Conservation (phyloP, 2,329 filamentous ascomycete genomes). For the Diaporthe amygdali region DNA sequence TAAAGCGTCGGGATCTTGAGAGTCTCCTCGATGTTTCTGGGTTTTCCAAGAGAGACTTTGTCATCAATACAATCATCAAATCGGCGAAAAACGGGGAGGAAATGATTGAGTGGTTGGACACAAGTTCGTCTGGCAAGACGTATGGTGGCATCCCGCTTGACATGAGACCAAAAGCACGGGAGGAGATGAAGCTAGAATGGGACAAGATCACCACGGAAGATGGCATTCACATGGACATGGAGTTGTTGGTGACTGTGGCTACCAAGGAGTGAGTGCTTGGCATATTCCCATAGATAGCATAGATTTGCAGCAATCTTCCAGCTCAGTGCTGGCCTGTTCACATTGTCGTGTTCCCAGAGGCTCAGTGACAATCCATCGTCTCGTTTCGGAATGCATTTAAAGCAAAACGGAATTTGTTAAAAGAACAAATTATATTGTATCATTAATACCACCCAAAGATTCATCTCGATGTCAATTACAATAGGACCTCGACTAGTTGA, state of each 20-base stretch:
- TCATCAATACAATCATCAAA: constrained; percentile 34
- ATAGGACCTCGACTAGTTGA: no score
- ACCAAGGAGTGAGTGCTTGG: not conserved
- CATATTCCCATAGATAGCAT: not conserved
- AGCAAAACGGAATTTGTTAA: no score
- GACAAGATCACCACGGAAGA: constrained; percentile 32
- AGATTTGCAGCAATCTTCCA: not conserved
- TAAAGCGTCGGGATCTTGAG: constrained; percentile 31
- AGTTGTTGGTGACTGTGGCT: constrained; percentile 29
- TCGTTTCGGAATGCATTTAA: not conserved
- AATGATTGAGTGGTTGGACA: constrained; percentile 38
- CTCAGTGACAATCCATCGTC: no score
- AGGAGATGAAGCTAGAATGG: constrained; percentile 37
- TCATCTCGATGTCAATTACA: not conserved
- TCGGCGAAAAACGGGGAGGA: constrained; percentile 22
- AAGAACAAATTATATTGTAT: not conserved
- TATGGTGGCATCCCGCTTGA: constrained; percentile 36
- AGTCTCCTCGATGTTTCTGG: constrained; percentile 29
- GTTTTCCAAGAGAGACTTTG: constrained; percentile 27
- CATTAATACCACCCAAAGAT: not conserved
- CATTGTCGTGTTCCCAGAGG: not conserved
- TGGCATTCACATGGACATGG: constrained; percentile 37
- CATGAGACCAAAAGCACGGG: constrained; percentile 32
- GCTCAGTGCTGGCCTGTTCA: no score
- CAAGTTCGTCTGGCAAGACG: constrained; percentile 38